A percentile compares a stretch with the other conserved stretches of the same genome.
phyloP scores from a whole-genome alignment of 2,329 filamentous ascomycete species.

The Pseudogymnoascus sp. region DNA sequence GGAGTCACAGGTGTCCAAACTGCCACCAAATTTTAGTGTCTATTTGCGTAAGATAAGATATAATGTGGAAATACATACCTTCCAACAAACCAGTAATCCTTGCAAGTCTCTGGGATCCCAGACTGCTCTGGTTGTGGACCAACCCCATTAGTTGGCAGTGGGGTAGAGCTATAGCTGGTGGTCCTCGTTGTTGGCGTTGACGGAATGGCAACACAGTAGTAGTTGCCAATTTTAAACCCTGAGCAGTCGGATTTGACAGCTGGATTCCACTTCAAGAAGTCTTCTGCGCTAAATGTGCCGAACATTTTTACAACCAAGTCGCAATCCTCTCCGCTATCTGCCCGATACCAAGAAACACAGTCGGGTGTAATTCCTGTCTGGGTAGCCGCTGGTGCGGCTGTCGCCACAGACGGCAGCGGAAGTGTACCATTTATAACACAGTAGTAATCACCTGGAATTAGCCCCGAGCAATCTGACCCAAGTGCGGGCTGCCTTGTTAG shows the following conservation, averaged over 20 bases:
- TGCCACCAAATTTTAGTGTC: background rate
- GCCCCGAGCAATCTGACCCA: background rate
- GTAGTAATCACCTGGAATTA: constrained; percentile 10
- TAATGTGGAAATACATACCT: background rate
- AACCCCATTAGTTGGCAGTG: constrained; percentile 8
- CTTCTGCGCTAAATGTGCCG: constrained; percentile 4
- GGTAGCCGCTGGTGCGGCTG: background rate
- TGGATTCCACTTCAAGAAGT: constrained; percentile 7
- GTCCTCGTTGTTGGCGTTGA: constrained; percentile 10
- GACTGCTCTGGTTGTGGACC: constrained; percentile 10
- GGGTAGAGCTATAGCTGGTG: background rate
- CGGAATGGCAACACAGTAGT: constrained; percentile 11
- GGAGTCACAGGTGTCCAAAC: background rate
- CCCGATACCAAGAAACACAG: constrained; percentile 10
- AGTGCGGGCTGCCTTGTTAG: background rate
- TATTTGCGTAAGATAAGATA: background rate
- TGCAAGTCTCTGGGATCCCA: constrained; percentile 1
- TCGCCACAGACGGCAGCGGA: constrained; percentile 8
- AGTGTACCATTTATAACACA: constrained; percentile 10
- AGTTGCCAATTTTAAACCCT: background rate
- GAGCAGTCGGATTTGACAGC: background rate
- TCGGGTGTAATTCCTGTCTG: constrained; percentile 1
- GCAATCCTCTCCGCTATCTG: background rate
- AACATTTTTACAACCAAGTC: constrained; percentile 8
- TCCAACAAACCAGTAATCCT: constrained; percentile 9